Conservation (phyloP, 768 basidiomycete genomes). For the Pleurotus eryngii region DNA sequence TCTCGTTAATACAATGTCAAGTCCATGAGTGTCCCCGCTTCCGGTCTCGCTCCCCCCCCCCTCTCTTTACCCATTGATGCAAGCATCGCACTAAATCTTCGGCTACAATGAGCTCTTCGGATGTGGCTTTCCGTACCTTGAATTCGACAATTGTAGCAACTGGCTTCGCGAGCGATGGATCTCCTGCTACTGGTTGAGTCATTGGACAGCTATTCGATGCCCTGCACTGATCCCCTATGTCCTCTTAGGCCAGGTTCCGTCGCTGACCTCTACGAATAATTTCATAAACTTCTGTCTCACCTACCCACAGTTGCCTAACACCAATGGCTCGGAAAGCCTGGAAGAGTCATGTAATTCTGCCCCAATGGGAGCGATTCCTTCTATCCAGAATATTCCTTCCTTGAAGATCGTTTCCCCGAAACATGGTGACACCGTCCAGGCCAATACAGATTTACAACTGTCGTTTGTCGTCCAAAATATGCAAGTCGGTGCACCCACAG, state of each 20-base stretch:
- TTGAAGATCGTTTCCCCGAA: slow-evolving; percentile 43
- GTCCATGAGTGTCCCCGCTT: too few species aligned
- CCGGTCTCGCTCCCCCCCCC: too few species aligned
- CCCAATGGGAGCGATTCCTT: slow-evolving; percentile 53
- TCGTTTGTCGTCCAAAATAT: slow-evolving; percentile 41
- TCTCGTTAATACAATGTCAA: too few species aligned
- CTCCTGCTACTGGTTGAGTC: neutral
- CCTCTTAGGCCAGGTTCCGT: slow-evolving; percentile 43
- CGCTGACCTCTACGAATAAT: slow-evolving; percentile 57
- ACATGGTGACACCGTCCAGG: slow-evolving; percentile 39
- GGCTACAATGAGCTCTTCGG: neutral
- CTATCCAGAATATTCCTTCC: slow-evolving; percentile 43
- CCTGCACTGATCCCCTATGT: too few species aligned
- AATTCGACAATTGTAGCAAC: neutral
- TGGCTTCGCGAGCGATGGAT: neutral
- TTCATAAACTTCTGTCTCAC: slow-evolving; percentile 57
- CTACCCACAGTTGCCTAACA: slow-evolving; percentile 42
- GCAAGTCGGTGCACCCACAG: slow-evolving; percentile 54
- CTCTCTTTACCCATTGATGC: neutral
- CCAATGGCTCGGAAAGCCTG: slow-evolving; percentile 49
- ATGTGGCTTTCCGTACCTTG: neutral
- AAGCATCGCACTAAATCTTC: neutral
- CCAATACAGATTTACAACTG: slow-evolving; percentile 47
- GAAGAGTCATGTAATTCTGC: slow-evolving; percentile 58
- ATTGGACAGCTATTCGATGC: neutral